phyloP scores from a whole-genome alignment of 345 rosid species.

The Populus euphratica region DNA sequence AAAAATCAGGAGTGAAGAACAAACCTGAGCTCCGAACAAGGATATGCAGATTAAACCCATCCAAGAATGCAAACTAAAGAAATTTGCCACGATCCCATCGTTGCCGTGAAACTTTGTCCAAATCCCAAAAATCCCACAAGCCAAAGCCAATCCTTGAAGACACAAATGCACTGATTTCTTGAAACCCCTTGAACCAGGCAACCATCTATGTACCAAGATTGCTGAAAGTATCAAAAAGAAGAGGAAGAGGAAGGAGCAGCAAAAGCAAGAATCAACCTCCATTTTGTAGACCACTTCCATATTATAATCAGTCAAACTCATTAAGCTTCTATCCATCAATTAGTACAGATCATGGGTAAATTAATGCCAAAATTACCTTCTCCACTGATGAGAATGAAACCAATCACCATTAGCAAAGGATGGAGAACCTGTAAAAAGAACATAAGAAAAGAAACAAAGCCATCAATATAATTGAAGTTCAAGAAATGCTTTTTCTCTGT shows the following conservation, averaged over 20 bases:
- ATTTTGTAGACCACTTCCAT: background rate
- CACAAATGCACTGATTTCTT: constrained; percentile 85
- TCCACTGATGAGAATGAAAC: constrained; percentile 84
- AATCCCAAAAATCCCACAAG: constrained; percentile 73
- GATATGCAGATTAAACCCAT: constrained; percentile 84
- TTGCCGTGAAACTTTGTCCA: constrained; percentile 77
- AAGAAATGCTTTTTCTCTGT: background rate
- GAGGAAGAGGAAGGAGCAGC: background rate
- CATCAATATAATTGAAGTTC: background rate
- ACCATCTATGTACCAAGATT: constrained; percentile 82
- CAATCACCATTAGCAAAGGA: constrained; percentile 89
- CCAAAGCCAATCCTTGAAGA: constrained; percentile 87
- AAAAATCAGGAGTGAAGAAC: background rate
- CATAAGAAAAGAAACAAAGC: background rate
- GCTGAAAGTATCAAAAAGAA: constrained; percentile 40
- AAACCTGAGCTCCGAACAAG: constrained; percentile 85
- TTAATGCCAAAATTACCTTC: constrained; percentile 52
- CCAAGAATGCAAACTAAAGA: constrained; percentile 95
- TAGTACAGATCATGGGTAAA: background rate
- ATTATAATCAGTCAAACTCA: background rate
- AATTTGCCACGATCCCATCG: constrained; percentile 68
- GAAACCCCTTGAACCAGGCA: constrained; percentile 76
- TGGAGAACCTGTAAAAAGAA: constrained; percentile 58
- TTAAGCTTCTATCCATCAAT: background rate
- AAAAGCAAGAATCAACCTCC: background rate